phyloP scores from a whole-genome alignment of 306 rosid species.

The Lotus japonicus region DNA sequence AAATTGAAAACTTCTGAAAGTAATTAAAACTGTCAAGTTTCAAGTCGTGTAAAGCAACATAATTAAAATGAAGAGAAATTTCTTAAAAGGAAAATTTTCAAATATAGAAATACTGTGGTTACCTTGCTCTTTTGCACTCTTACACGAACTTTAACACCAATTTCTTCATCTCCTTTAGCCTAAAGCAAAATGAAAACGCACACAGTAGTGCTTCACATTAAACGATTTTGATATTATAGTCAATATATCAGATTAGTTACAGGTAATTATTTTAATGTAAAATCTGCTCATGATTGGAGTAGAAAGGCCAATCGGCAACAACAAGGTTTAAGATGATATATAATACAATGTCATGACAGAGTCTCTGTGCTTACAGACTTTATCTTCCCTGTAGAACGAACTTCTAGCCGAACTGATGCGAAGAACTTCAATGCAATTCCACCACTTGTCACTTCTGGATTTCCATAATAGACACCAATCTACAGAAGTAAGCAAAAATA shows the following conservation, averaged over 20 bases:
- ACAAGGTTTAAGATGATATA: slow-evolving; percentile 6
- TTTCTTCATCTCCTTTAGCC: slow-evolving; percentile 97
- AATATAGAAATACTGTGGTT: slow-evolving; percentile 16
- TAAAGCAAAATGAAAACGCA: slow-evolving; percentile 30
- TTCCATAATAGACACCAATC: slow-evolving; percentile 98
- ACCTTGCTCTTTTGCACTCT: slow-evolving; percentile 99
- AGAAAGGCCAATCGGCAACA: not conserved
- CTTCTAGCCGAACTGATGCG: slow-evolving; percentile 94
- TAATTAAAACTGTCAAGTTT: not conserved
- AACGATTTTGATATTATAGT: not conserved
- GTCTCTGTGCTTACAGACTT: slow-evolving; percentile 79
- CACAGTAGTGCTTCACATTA: slow-evolving; percentile 7
- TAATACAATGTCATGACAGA: slow-evolving; percentile 5
- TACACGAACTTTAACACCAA: slow-evolving; percentile 86
- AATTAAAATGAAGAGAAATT: not conserved
- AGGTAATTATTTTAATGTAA: not conserved
- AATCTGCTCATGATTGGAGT: not conserved
- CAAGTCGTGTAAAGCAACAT: slow-evolving; percentile 14
- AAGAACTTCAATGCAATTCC: slow-evolving; percentile 97
- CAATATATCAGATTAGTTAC: not conserved
- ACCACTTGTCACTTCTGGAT: slow-evolving; percentile 99
- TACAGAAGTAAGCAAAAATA: slow-evolving; percentile 31
- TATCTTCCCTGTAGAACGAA: slow-evolving; percentile 92
- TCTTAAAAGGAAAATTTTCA: not conserved
- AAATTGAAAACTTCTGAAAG: not conserved